Evolutionary conservation across 2,329 filamentous ascomycete species (phyloP).

Genomic region (Penicillium sp.): DNA sequence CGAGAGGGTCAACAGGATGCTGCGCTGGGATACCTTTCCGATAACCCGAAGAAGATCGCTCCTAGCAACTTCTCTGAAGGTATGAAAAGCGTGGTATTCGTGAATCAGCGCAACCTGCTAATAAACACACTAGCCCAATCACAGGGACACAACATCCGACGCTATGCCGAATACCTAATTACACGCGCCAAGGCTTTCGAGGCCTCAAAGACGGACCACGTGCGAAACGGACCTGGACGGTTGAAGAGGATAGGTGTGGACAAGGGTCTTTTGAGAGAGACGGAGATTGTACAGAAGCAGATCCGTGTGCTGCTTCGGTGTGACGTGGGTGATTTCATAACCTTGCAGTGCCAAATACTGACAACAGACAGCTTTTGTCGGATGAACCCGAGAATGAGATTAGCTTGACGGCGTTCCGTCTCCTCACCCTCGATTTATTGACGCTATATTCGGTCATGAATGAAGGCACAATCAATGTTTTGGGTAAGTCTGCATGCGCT

Average conservation of each 20-base stretch:
- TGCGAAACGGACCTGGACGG: constrained; percentile 76
- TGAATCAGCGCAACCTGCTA: constrained; percentile 32
- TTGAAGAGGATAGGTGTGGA: constrained; percentile 86
- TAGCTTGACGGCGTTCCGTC: constrained; percentile 86
- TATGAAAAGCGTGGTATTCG: constrained; percentile 48
- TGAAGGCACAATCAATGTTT: constrained; percentile 93
- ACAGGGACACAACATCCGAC: constrained; percentile 90
- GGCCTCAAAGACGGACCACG: constrained; percentile 86
- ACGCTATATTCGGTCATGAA: constrained; percentile 94
- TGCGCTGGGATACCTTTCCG: constrained; percentile 80
- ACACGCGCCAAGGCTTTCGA: constrained; percentile 80
- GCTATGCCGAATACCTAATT: constrained; percentile 84
- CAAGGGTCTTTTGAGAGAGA: constrained; percentile 89
- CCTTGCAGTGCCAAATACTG: constrained; percentile 7
- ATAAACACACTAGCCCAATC: constrained; percentile 70
- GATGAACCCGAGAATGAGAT: constrained; percentile 95
- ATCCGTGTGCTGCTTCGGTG: constrained; percentile 84
- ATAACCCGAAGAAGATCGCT: constrained; percentile 78
- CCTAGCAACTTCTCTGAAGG: constrained; percentile 92
- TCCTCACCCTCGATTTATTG: constrained; percentile 86
- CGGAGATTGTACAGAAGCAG: constrained; percentile 85
- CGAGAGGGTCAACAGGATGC: constrained; percentile 89
- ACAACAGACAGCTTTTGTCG: constrained; percentile 69
- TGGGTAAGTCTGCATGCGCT: constrained; percentile 62
- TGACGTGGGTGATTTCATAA: constrained; percentile 64